phyloP scores from a whole-genome alignment of 2,329 filamentous ascomycete genomes.

The Aureobasidium sp. region DNA sequence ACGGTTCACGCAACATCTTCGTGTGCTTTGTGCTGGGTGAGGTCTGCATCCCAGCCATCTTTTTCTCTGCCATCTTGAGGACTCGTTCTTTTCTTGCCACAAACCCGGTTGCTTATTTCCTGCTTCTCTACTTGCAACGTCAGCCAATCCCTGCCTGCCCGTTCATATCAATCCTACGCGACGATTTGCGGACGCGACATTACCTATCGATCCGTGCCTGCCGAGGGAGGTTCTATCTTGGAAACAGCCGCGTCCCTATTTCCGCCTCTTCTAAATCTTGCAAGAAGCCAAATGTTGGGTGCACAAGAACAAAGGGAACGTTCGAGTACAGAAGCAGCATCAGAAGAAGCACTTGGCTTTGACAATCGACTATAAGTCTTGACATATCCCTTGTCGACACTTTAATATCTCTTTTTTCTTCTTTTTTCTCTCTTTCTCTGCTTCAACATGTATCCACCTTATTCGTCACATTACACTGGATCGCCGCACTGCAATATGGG shows the following conservation, averaged over 20 bases:
- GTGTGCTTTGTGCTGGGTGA: neutral
- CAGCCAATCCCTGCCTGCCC: slow-evolving; percentile 9
- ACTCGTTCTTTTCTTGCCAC: neutral
- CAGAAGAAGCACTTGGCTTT: neutral
- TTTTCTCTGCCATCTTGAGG: neutral
- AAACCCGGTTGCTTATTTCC: slow-evolving; percentile 14
- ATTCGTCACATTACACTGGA: slow-evolving; percentile 7
- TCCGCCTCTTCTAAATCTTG: slow-evolving; percentile 7
- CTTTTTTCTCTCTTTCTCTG: neutral
- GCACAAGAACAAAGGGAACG: slow-evolving; percentile 12
- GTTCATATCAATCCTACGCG: neutral
- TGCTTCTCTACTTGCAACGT: slow-evolving; percentile 6
- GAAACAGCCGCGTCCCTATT: neutral
- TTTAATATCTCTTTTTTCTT: slow-evolving; percentile 13
- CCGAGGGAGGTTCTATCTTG: neutral
- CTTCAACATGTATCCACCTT: slow-evolving; percentile 18
- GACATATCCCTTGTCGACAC: neutral
- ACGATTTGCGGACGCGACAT: slow-evolving; percentile 7
- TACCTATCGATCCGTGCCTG: slow-evolving; percentile 5
- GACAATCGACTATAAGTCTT: slow-evolving; percentile 2
- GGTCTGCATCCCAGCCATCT: slow-evolving; percentile 13
- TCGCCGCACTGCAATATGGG: slow-evolving; percentile 54
- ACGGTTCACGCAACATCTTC: slow-evolving; percentile 8
- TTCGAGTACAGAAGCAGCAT: slow-evolving; percentile 12
- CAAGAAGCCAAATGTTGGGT: slow-evolving; percentile 19